Evolutionary conservation across 495 filamentous ascomycete species (phyloP), one percentile per base, ranked within the genome.

Genomic region (Talaromyces proteolyticus): DNA sequence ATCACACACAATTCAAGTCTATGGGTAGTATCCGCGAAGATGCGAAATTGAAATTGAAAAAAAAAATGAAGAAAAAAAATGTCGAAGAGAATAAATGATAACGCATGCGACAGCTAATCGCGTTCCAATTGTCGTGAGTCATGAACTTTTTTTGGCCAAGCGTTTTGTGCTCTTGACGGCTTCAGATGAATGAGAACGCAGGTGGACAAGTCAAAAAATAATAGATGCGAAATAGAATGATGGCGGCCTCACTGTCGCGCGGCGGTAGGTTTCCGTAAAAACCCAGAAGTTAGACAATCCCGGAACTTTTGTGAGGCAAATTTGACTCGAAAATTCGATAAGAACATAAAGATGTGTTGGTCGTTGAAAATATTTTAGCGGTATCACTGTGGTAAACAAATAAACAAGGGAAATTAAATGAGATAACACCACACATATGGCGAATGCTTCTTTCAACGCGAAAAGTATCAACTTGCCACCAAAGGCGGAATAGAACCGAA

Each of bases 401-500:
- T 17, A 39, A 10, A 21, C 23, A 24, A 8, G 34, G 37, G 21
- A 4, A 39, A 47, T 17, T 29, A 56, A 56, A 24, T 26, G 34
- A 52, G 50, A 18, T 36, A 57, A 46, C 55, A 45, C 42, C 42
- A 54, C 38, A 16, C 47, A 53, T 25, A 44, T 42, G 42, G 26
- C 43, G 45, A 47, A 50, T 38, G 29, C 26, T 18, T 54, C 50
- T 53, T 52, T 39, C 19, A 42, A 51, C 23, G 47, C 36, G 38
- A 45, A 38, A 38, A 53, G 10, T 19, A 44, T 50, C 36, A 57
- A 2, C 43, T 59, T 53, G 75, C 64, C 49, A 73, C 47, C 53
- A 76, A 65, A 24, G 87, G 72, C 64, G 87, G 86, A 57, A 77
- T 61, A 17, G 82, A 65, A 55, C 82, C 65, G 51, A 72, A 89